Conservation (phyloP, 345 rosid genomes). For the Pseudoturritis turrita region DNA sequence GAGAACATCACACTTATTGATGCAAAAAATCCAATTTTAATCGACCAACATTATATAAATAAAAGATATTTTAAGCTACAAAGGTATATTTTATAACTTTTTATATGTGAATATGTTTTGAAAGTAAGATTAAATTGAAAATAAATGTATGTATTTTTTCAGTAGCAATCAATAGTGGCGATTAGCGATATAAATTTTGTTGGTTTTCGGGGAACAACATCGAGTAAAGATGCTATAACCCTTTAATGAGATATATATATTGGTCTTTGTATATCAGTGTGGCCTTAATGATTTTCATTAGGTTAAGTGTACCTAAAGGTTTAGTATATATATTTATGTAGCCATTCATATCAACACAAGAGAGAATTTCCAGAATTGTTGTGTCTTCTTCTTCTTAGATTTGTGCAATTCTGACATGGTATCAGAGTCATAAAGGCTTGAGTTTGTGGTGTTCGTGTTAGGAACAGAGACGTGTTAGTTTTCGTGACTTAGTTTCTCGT, state of each 20-base stretch:
- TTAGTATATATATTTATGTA: too few species aligned
- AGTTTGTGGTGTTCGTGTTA: not conserved
- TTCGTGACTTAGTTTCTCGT: not conserved
- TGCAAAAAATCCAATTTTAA: conserved; percentile 22
- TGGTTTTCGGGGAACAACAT: conserved; percentile 10
- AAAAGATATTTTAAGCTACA: not conserved
- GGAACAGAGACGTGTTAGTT: not conserved
- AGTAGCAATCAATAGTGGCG: conserved; percentile 16
- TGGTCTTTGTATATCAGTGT: too few species aligned
- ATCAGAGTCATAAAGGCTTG: not conserved
- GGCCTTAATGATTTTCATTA: too few species aligned
- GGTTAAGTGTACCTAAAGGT: too few species aligned
- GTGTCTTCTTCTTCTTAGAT: not conserved
- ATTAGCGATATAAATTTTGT: conserved; percentile 10
- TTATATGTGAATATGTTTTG: not conserved
- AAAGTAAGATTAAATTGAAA: not conserved
- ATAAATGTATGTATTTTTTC: not conserved
- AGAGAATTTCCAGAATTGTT: not conserved
- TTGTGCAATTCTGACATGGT: not conserved
- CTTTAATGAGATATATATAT: not conserved
- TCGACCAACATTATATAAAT: conserved; percentile 14
- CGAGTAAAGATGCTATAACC: not conserved
- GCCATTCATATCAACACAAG: not conserved
- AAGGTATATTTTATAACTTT: not conserved
- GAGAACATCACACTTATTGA: conserved; percentile 18